phyloP scores from a whole-genome alignment of 176 grass and related monocot species.

The Chloris gayana region DNA sequence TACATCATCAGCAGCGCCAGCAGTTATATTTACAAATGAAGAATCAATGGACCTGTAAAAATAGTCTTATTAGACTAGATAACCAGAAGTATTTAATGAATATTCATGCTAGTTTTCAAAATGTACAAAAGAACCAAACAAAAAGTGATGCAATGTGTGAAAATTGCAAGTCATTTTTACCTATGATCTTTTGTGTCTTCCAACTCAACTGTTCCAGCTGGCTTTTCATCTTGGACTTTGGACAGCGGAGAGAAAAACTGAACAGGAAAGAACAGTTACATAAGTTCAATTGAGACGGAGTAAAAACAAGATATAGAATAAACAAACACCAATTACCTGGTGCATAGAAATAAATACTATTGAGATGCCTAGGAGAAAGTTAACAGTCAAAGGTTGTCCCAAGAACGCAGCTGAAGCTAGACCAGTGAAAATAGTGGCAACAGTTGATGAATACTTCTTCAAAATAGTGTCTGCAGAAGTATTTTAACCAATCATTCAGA shows the following conservation, averaged over 20 bases:
- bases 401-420: constrained; percentile 90
- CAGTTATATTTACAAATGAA: constrained; percentile 97
- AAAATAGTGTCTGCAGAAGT: constrained; percentile 81
- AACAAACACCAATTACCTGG: constrained; percentile 58
- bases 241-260: constrained; percentile 99
- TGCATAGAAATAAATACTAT: constrained; percentile 99
- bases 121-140: background rate
- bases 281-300: constrained; percentile 20
- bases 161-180: constrained; percentile 35
- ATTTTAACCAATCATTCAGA: constrained; percentile 33
- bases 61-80: constrained; percentile 24
- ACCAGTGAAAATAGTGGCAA: constrained; percentile 98
- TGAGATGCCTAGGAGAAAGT: constrained; percentile 93
- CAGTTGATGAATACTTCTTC: constrained; percentile 99
- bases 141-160: background rate
- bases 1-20: constrained; percentile 83
- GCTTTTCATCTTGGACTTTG: constrained; percentile 92
- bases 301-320: constrained; percentile 23
- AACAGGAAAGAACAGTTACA: constrained; percentile 30
- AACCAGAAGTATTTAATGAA: background rate
- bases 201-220: constrained; percentile 61
- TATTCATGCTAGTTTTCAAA: constrained; percentile 1
- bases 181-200: constrained; percentile 68
- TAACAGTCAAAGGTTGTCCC: constrained; percentile 91
- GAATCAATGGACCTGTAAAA: constrained; percentile 71